phyloP scores from a whole-genome alignment of 2,329 filamentous ascomycete genomes.

The Colletotrichum siamense region DNA sequence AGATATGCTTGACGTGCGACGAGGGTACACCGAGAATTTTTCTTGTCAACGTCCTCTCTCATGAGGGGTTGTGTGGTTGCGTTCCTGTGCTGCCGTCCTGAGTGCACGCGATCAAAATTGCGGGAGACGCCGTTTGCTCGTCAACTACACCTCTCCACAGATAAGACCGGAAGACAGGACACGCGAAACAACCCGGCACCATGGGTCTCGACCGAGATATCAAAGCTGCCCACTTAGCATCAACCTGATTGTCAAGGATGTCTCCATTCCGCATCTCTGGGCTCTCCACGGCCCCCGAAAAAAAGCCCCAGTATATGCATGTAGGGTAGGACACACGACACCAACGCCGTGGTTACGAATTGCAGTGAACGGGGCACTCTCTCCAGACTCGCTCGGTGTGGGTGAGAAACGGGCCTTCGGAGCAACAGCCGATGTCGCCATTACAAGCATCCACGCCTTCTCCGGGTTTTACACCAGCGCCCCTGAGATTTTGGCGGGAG shows the following conservation, averaged over 20 bases:
- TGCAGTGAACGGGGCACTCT: not conserved
- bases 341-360: not conserved
- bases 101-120: not conserved
- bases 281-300: not conserved
- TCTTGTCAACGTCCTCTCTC: not conserved
- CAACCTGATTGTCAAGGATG: not conserved
- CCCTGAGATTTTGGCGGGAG: not conserved
- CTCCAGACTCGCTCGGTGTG: not conserved
- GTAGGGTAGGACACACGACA: slow-evolving; percentile 4
- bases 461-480: not conserved
- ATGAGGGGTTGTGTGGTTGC: not conserved
- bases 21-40: not conserved
- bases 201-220: not conserved
- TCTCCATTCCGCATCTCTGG: not conserved
- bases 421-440: not conserved
- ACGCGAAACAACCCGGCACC: not conserved
- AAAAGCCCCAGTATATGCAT: not conserved
- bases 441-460: not conserved
- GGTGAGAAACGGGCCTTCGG: not conserved
- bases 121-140: slow-evolving; percentile 4
- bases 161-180: not conserved
- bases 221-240: not conserved
- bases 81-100: not conserved
- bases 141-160: slow-evolving; percentile 16
- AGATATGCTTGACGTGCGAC: not conserved